phyloP scores from a whole-genome alignment of 2,329 filamentous ascomycete genomes.

The Ambrosiella xylebori region DNA sequence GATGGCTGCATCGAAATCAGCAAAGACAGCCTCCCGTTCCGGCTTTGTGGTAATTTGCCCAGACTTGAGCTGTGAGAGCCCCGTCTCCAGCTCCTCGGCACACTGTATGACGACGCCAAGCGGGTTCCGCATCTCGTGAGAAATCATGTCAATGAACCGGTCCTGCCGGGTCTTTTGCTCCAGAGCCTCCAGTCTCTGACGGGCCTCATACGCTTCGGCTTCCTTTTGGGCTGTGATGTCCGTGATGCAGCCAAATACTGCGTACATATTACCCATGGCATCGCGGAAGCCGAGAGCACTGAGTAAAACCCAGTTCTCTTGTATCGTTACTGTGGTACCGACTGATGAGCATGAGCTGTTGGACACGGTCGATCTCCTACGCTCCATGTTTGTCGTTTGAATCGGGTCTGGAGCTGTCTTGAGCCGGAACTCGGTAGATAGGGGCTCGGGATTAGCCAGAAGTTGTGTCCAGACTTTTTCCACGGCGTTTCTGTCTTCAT shows the following conservation, averaged over 20 bases:
- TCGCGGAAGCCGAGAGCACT: slow-evolving; percentile 54
- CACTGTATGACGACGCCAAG: slow-evolving; percentile 60
- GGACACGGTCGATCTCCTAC: slow-evolving; percentile 25
- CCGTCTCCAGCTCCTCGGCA: slow-evolving; percentile 50
- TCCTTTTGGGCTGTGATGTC: slow-evolving; percentile 77
- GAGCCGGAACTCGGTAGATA: slow-evolving; percentile 61
- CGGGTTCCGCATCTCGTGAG: slow-evolving; percentile 62
- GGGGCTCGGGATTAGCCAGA: slow-evolving; percentile 40
- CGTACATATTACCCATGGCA: slow-evolving; percentile 45
- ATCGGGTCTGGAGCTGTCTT: slow-evolving; percentile 41
- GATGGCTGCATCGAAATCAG: slow-evolving; percentile 52
- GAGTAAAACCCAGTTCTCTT: slow-evolving; percentile 48
- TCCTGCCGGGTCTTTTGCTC: slow-evolving; percentile 58
- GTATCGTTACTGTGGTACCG: neutral
- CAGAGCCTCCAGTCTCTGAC: slow-evolving; percentile 62
- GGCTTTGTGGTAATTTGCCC: slow-evolving; percentile 21
- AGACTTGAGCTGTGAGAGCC: slow-evolving; percentile 28
- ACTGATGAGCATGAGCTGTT: slow-evolving; percentile 23
- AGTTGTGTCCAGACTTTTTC: slow-evolving; percentile 45
- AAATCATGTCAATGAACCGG: slow-evolving; percentile 59
- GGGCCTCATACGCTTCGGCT: slow-evolving; percentile 64
- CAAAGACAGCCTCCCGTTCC: slow-evolving; percentile 31
- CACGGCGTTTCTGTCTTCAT: slow-evolving; percentile 45
- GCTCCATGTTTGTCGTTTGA: neutral
- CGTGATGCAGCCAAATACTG: slow-evolving; percentile 65